phyloP scores from a whole-genome alignment of 1,284 basidiomycete species.

The Pascua guehoae region DNA sequence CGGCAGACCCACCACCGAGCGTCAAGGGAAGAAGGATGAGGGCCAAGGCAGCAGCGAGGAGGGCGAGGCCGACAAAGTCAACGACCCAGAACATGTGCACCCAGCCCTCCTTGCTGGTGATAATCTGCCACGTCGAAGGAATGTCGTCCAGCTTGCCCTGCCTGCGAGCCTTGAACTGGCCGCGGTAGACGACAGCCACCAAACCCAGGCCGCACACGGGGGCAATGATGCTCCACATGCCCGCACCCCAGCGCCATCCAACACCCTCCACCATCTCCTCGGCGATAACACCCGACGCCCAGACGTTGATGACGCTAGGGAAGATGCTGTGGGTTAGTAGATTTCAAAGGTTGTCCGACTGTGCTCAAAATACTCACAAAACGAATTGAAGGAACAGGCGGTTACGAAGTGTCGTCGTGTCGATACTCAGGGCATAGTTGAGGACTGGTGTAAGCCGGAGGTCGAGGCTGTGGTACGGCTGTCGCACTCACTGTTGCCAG shows the following conservation, averaged over 20 bases:
- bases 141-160: conserved; percentile 35
- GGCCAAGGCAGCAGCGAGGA: conserved; percentile 61
- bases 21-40: conserved; percentile 65
- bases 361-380: conserved; percentile 1
- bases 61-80: conserved; percentile 59
- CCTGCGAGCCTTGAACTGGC: conserved; percentile 29
- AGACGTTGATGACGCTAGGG: conserved; percentile 26
- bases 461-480: background rate
- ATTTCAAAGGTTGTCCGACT: no score
- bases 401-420: conserved; percentile 48
- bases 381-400: conserved; percentile 51
- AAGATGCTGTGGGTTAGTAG: conserved; percentile 2
- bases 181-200: conserved; percentile 35
- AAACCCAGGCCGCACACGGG: conserved; percentile 43
- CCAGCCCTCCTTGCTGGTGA: conserved; percentile 10
- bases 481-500: conserved; percentile 14
- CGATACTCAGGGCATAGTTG: conserved; percentile 50
- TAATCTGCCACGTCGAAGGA: conserved; percentile 31
- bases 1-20: conserved; percentile 40
- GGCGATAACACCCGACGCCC: conserved; percentile 15
- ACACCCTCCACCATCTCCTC: conserved; percentile 15
- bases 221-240: conserved; percentile 52
- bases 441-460: conserved; percentile 19
- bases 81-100: conserved; percentile 49
- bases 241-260: conserved; percentile 51